A percentile compares a stretch with the other conserved stretches of the same genome.
phyloP scores from a whole-genome alignment of 1,284 basidiomycete species.

The Rhodotorula mucilaginosa region DNA sequence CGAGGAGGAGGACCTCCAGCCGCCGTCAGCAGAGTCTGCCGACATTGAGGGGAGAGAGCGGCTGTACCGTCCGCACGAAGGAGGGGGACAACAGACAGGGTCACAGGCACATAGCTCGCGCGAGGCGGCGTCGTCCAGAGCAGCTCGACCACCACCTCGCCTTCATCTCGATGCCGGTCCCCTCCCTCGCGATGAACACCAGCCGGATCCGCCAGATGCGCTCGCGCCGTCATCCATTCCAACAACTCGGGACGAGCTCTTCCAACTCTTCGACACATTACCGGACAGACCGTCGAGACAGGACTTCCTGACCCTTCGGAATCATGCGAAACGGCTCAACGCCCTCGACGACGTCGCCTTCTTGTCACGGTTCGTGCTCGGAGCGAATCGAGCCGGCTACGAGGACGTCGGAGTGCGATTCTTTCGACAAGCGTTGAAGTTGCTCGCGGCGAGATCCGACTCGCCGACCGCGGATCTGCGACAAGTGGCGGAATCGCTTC shows the following conservation, averaged over 20 bases:
- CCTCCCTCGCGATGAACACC: background rate
- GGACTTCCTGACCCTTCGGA: slow-evolving; percentile 8
- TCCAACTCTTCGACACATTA: background rate
- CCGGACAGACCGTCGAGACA: background rate
- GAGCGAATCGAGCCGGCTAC: background rate
- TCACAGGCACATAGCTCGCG: too few relatives aligned
- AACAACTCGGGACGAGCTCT: background rate
- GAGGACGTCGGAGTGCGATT: slow-evolving; percentile 6
- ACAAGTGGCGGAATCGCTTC: background rate
- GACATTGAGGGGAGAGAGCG: too few relatives aligned
- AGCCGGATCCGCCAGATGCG: background rate
- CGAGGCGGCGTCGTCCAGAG: too few relatives aligned
- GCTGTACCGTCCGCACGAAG: too few relatives aligned
- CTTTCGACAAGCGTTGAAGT: background rate
- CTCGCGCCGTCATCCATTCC: too few relatives aligned
- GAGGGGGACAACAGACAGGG: too few relatives aligned
- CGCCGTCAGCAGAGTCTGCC: background rate
- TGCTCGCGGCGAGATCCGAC: background rate
- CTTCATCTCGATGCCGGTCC: too few relatives aligned
- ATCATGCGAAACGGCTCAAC: background rate
- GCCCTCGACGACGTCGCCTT: slow-evolving; percentile 8
- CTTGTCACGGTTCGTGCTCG: background rate
- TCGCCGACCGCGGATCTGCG: background rate
- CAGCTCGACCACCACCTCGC: too few relatives aligned
- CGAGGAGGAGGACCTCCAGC: too few relatives aligned